Evolutionary conservation across 768 basidiomycete species (phyloP), one percentile per base, ranked within the genome.

Genomic region (Phanerodontia chrysosporium): DNA sequence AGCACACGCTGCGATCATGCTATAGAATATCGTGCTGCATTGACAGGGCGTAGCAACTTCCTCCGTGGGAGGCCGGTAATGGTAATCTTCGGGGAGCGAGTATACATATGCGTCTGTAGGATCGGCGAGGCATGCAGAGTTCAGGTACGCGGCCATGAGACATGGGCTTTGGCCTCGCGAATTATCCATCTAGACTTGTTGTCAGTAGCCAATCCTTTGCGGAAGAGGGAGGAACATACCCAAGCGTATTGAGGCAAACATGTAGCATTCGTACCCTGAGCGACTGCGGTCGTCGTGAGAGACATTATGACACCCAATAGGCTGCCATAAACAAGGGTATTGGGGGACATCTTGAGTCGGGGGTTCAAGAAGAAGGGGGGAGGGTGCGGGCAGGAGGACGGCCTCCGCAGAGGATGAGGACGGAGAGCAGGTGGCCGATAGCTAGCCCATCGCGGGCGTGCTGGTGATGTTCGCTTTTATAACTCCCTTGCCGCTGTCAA

Each of bases 21-120:
- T 80, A 62, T 85, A 86, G 3, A 77, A 76, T 28, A 84, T 79
- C 7, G 82, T 78, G 65, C 75, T 85, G 64, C 85, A 86, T 62
- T 79, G 75, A 60, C 85, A 85, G 4, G 66, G 45, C 54, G 76
- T 72, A 21, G 75, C 74, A 22, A 70, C 36, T 0, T 58, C 51
- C n/a, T 63, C 53, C 1, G 58, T 59, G 5, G 83, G 82, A 0
- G 77, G 78, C 14, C 69, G 57, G 63, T 84, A 84, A 59, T 79
- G 44, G 22, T 53, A 53, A 30, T 53, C 64, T 74, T 14, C 64
- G 27, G 30, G 46, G 28, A 64, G 57, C 14, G 58, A 42, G 36
- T 51, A 56, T 12, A 63, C 62, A 49, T 51, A 59, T 24, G 62
- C 58, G 45, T 63, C 62, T 46, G 24, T 35, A 3, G 62, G 58